phyloP scores from a whole-genome alignment of 129 eudicot genomes.

The Dittrichia graveolens region DNA sequence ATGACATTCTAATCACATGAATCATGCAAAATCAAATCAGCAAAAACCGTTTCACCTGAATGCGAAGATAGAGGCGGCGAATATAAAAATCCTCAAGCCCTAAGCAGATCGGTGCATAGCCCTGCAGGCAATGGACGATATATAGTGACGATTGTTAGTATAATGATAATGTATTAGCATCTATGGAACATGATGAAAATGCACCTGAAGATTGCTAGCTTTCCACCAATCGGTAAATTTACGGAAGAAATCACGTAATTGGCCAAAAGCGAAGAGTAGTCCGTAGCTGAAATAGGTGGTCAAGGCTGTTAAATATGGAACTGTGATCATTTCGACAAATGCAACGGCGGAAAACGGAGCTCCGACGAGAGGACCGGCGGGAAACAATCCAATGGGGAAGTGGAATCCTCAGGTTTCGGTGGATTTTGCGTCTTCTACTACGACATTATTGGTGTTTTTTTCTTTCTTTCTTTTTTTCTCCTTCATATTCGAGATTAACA shows the following conservation, averaged over 20 bases:
- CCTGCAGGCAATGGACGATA: slow-evolving; percentile 25
- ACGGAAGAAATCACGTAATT: slow-evolving; percentile 73
- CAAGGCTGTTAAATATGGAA: slow-evolving; percentile 8
- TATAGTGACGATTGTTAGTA: too few species aligned
- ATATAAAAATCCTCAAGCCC: slow-evolving; percentile 80
- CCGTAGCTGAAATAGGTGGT: slow-evolving; percentile 78
- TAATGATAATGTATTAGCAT: too few species aligned
- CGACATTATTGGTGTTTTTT: too few species aligned
- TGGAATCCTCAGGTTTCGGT: too few species aligned
- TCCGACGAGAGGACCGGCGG: too few species aligned
- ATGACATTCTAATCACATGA: not conserved
- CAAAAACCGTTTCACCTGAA: slow-evolving; percentile 45
- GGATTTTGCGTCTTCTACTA: too few species aligned
- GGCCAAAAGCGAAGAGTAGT: slow-evolving; percentile 73
- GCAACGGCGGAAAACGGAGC: too few species aligned
- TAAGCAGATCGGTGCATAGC: slow-evolving; percentile 83
- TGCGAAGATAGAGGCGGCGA: slow-evolving; percentile 69
- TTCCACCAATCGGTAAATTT: slow-evolving; percentile 58
- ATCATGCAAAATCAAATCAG: not conserved
- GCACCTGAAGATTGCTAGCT: slow-evolving; percentile 56
- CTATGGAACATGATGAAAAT: not conserved
- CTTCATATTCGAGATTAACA: too few species aligned
- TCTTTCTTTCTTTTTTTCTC: too few species aligned
- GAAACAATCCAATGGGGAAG: too few species aligned
- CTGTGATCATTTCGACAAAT: too few species aligned